These are phyloP conservation scores for Heterobasidion parviporum DNA, from an alignment of 1,284 basidiomycete genomes.

Conservation along the genomic window DNA sequence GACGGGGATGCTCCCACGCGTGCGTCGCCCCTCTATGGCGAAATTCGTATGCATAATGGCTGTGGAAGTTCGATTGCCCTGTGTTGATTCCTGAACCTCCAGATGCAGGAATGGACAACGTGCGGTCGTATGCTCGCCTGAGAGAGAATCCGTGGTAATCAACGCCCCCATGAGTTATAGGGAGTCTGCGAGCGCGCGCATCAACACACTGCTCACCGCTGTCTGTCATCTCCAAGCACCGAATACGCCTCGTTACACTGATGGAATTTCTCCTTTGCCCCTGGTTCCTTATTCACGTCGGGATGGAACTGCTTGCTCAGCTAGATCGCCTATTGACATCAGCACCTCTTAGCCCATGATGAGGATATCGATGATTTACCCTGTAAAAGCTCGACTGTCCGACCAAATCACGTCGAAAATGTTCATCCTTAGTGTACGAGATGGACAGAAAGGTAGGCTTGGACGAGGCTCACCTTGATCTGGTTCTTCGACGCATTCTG, in stretches of 20 bases:
- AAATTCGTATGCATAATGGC: conserved; percentile 16
- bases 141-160: not conserved
- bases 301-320: conserved; percentile 44
- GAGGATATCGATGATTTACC: conserved; percentile 16
- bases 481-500: conserved; percentile 33
- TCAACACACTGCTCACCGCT: conserved; percentile 24
- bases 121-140: conserved; percentile 29
- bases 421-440: not conserved
- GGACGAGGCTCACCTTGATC: conserved; percentile 30
- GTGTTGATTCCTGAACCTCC: not conserved
- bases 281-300: conserved; percentile 32
- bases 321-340: conserved; percentile 17
- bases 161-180: not conserved
- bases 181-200: not conserved
- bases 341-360: not conserved
- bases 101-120: conserved; percentile 9
- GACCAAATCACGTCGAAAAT: not conserved
- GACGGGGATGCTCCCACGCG: conserved; percentile 28
- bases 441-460: not conserved
- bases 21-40: conserved; percentile 29
- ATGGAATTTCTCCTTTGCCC: conserved; percentile 34
- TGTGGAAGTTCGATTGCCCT: conserved; percentile 3
- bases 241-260: conserved; percentile 41
- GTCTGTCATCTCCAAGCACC: conserved; percentile 36
- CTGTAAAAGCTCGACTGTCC: conserved; percentile 38